phyloP scores from a whole-genome alignment of 1,284 basidiomycete species.

The Pseudozyma pruni region DNA sequence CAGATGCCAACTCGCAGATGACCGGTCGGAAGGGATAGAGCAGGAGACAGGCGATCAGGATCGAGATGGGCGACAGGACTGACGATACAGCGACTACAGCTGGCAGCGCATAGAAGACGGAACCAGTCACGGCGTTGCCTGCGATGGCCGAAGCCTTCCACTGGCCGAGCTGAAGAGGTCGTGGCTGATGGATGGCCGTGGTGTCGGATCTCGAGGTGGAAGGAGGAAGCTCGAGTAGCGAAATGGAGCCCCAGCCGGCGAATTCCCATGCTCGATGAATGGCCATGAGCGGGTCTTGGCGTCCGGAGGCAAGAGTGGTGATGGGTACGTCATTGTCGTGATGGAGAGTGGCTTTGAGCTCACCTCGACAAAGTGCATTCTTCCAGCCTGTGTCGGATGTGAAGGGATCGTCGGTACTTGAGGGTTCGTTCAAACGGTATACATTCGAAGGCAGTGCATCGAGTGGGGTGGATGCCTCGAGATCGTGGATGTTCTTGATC shows the following conservation, averaged over 20 bases:
- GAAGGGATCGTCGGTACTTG: constrained; percentile 8
- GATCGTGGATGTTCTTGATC: constrained; percentile 21
- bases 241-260: constrained; percentile 59
- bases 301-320: constrained; percentile 29
- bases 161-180: constrained; percentile 36
- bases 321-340: constrained; percentile 6
- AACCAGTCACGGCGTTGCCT: constrained; percentile 58
- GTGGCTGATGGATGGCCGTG: background rate
- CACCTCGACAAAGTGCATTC: constrained; percentile 27
- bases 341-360: constrained; percentile 23
- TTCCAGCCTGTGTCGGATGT: constrained; percentile 17
- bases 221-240: constrained; percentile 49
- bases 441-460: background rate
- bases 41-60: constrained; percentile 51
- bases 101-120: constrained; percentile 57
- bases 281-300: constrained; percentile 44
- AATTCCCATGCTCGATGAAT: constrained; percentile 53
- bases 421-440: background rate
- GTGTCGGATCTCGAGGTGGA: background rate
- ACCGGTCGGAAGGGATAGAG: constrained; percentile 54
- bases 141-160: constrained; percentile 53
- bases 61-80: constrained; percentile 49
- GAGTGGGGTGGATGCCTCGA: constrained; percentile 20
- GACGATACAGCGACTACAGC: constrained; percentile 52
- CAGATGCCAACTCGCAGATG: constrained; percentile 52